Percentiles rank a stretch among this genome's conserved stretches.
Conservation (phyloP, 495 filamentous ascomycete genomes). For the Neurospora pannonica region DNA sequence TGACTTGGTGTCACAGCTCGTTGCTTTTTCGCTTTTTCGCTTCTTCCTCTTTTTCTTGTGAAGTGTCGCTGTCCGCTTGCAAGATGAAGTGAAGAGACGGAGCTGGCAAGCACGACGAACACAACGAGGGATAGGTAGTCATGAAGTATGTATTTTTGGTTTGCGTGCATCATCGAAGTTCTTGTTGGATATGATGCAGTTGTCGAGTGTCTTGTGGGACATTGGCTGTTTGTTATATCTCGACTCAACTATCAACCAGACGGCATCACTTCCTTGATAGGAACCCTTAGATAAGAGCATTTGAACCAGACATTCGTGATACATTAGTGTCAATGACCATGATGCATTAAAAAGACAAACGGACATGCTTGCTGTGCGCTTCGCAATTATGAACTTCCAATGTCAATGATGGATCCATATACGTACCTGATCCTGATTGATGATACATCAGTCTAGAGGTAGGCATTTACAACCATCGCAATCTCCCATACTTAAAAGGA, state of each 20-base stretch:
- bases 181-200: neutral
- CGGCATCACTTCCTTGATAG: neutral
- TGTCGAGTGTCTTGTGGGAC: neutral
- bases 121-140: no score
- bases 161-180: no score
- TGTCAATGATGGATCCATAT: neutral
- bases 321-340: neutral
- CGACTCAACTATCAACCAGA: neutral
- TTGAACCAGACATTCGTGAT: neutral
- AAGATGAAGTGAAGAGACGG: no score
- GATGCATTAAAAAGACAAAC: neutral
- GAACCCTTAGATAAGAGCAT: neutral
- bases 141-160: no score
- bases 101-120: no score
- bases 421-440: neutral
- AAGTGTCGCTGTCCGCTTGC: no score
- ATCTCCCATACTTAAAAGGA: neutral
- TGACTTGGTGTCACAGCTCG: neutral
- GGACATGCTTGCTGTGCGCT: neutral
- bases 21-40: neutral
- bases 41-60: neutral
- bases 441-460: neutral
- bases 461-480: accelerated
- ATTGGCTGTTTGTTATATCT: neutral
- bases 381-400: neutral